Base-by-base conservation (phyloP, 2,329 filamentous ascomycete genomes). In the Ophiostoma sp. region DNA sequence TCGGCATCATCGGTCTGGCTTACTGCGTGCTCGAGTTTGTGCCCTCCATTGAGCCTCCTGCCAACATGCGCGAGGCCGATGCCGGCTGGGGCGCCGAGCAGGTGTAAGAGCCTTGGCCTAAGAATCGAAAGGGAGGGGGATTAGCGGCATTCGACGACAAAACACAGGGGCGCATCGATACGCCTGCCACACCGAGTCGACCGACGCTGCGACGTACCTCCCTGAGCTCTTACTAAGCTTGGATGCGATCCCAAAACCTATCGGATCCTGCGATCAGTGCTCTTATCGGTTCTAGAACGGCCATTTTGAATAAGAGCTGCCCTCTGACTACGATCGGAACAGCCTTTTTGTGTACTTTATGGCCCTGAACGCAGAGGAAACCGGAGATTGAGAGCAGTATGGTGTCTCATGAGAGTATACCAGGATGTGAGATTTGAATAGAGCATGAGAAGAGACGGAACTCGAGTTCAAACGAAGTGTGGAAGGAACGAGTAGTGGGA, bases 11-110 rank as follows among this genome's bases (percentile, higher is more conserved):
- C 76, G 96, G 96, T 78, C 80, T 98, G 75, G 92, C 82, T 75
- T 99, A 98, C 84, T 84, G 88, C 77, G 90, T 84, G 66, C 87
- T 94, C 80, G 92, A 94, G 82, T 94, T 92, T 81, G 85, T 93
- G 76, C 92, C 92, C 39, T 92, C 91, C 75, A 93, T 94, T 80
- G 92, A 94, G 83, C 91, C 92, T 68, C 92, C 92, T 11, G 88
- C 90, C 81, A 94, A 93, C 85, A 94, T 94, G 92, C 90, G 92
- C 81, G 92, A 93, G 81, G 89, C 89, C 76, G 91, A 93, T 79
- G 87, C 88, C 77, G 90, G 91, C 78, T 94, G 92, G 91, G 92
- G 91, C 73, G 91, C 91, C 75, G 92, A 93, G 85, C 90, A 93
- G 84, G 91, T 93, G 78, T 93, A 90, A 74, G 22, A 31, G 11